These are phyloP conservation scores for Avena eriantha DNA, from an alignment of 176 grass and related monocot genomes.

Conservation along the genomic window DNA sequence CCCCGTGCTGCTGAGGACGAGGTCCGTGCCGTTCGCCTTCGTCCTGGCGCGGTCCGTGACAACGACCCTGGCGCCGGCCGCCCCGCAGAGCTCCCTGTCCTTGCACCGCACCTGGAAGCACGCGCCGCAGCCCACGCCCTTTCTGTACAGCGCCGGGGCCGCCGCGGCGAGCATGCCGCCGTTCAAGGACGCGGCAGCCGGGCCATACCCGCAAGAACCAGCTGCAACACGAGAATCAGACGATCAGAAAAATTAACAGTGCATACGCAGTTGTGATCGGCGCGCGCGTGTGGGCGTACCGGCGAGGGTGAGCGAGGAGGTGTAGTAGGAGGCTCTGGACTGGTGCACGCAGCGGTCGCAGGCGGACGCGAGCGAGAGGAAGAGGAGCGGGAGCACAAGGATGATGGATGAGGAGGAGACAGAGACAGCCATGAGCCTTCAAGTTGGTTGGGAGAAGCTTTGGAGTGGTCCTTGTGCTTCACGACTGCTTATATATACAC, in stretches of 20 bases:
- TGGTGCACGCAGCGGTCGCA: conserved; percentile 78
- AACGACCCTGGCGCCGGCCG: conserved; percentile 55
- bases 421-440: conserved; percentile 48
- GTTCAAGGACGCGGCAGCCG: conserved; percentile 56
- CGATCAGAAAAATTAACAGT: neutral
- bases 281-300: conserved; percentile 27
- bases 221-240: conserved; percentile 39
- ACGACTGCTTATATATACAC: conserved; percentile 55
- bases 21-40: conserved; percentile 69
- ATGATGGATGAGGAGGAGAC: neutral
- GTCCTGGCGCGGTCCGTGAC: conserved; percentile 69
- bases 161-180: conserved; percentile 59
- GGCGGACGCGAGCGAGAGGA: conserved; percentile 51
- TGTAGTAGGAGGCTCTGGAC: conserved; percentile 56
- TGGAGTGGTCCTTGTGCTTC: conserved; percentile 31
- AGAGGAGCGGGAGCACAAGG: neutral
- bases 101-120: conserved; percentile 95
- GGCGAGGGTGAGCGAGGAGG: conserved; percentile 58
- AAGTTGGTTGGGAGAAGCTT: neutral
- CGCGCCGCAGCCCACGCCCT: conserved; percentile 77
- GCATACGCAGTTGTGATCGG: neutral
- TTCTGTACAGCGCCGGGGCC: conserved; percentile 56
- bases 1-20: conserved; percentile 60
- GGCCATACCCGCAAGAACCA: conserved; percentile 85
- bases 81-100: conserved; percentile 55